Percentiles rank a stretch among this genome's conserved stretches.
Conservation (phyloP, 1,284 basidiomycete species). For the Austropuccinia psidii region DNA sequence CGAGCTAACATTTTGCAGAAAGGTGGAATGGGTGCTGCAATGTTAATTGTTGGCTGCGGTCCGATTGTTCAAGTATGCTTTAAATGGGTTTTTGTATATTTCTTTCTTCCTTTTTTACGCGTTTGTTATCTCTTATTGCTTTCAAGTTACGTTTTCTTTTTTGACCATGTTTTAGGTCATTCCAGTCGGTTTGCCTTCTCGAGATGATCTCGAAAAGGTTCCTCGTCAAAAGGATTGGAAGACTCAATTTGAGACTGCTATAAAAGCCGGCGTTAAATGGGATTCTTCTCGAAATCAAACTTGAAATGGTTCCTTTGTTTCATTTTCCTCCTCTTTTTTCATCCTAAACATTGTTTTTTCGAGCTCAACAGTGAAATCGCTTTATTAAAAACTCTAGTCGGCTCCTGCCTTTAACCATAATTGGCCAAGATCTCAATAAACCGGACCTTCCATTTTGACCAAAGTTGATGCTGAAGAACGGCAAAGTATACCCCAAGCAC, state of each 20-base stretch:
- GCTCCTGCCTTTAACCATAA: too few species aligned
- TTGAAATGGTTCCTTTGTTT: too few species aligned
- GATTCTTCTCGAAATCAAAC: too few species aligned
- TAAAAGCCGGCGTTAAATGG: slow-evolving; percentile 19
- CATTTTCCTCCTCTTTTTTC: too few species aligned
- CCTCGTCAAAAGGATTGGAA: slow-evolving; percentile 18
- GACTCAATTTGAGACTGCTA: slow-evolving; percentile 5
- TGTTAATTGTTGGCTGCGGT: slow-evolving; percentile 14
- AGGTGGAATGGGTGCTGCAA: slow-evolving; percentile 20
- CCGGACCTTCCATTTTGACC: too few species aligned
- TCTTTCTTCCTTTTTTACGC: not conserved
- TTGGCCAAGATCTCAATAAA: too few species aligned
- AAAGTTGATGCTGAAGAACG: too few species aligned
- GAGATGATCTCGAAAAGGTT: slow-evolving; percentile 15
- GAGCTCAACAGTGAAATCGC: too few species aligned
- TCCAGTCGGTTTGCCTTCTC: slow-evolving; percentile 27
- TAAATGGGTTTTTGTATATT: not conserved
- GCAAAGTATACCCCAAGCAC: too few species aligned
- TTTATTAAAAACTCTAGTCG: too few species aligned
- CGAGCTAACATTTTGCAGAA: not conserved
- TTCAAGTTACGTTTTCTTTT: not conserved
- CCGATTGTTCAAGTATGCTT: slow-evolving; percentile 18
- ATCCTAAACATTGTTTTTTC: too few species aligned
- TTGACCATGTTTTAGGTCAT: slow-evolving; percentile 1
- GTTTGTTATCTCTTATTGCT: not conserved